phyloP scores from a whole-genome alignment of 257 asterid genomes.

The Nicotiana tomentosiformis region DNA sequence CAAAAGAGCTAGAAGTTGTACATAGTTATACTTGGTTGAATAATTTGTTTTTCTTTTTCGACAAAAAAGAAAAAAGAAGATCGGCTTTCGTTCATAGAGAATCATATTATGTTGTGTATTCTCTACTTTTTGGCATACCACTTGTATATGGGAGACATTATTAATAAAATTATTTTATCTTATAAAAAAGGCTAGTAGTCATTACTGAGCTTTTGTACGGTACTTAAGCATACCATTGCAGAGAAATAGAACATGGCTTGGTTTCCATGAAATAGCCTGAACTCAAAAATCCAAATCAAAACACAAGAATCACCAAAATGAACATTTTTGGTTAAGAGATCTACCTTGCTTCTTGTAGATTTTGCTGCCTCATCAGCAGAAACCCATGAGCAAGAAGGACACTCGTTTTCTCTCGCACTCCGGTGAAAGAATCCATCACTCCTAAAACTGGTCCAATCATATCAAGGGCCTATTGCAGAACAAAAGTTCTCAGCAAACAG shows the following conservation, averaged over 20 bases:
- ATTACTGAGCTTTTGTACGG: background rate
- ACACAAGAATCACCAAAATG: background rate
- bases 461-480: slow-evolving; percentile 66
- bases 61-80: too few species aligned
- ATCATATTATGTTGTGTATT: background rate
- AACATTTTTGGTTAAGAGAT: background rate
- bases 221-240: background rate
- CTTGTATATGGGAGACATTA: background rate
- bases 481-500: background rate
- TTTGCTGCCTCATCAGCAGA: slow-evolving; percentile 83
- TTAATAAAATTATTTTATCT: background rate
- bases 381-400: slow-evolving; percentile 78
- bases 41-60: too few species aligned
- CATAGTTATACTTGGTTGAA: too few species aligned
- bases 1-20: too few species aligned
- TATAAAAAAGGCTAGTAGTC: too few species aligned
- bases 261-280: background rate
- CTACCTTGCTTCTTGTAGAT: slow-evolving; percentile 93
- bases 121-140: background rate
- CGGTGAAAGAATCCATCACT: slow-evolving; percentile 75
- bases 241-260: background rate
- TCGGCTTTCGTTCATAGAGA: background rate
- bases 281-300: background rate
- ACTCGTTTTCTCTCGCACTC: slow-evolving; percentile 84
- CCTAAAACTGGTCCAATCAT: slow-evolving; percentile 79